Percentiles rank a stretch among this genome's conserved stretches.
phyloP scores from a whole-genome alignment of 1,284 basidiomycete genomes.

The Grifola frondosa region DNA sequence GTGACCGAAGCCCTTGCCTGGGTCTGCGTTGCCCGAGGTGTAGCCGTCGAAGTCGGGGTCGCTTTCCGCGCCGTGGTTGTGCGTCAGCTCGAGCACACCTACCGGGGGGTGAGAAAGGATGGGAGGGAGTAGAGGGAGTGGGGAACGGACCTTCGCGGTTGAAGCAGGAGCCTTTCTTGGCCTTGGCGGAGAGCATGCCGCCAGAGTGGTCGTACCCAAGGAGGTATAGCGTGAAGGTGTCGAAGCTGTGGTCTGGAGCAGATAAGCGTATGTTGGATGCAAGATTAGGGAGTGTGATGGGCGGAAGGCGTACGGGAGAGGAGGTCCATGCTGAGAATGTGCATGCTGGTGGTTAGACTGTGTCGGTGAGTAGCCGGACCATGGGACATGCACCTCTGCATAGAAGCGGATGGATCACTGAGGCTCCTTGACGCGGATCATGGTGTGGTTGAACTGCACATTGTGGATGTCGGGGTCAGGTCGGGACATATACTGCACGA shows the following conservation, averaged over 20 bases:
- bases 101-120: constrained; percentile 30
- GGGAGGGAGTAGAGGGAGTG: not conserved
- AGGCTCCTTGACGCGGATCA: constrained; percentile 88
- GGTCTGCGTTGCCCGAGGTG: constrained; percentile 78
- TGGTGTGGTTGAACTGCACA: constrained; percentile 84
- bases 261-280: constrained; percentile 3
- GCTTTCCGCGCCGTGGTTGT: constrained; percentile 85
- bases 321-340: constrained; percentile 85
- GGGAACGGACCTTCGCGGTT: constrained; percentile 58
- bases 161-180: constrained; percentile 33
- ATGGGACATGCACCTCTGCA: constrained; percentile 46
- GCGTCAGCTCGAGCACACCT: constrained; percentile 79
- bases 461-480: too few species aligned
- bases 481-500: too few species aligned
- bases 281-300: not conserved
- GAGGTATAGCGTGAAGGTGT: constrained; percentile 78
- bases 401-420: constrained; percentile 76
- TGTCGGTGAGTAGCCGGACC: not conserved
- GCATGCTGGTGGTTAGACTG: not conserved
- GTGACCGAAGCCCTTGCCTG: constrained; percentile 79
- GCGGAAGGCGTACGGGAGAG: constrained; percentile 46
- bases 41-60: constrained; percentile 79
- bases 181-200: constrained; percentile 43
- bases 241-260: constrained; percentile 44
- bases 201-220: constrained; percentile 68